Conservation (phyloP, 345 rosid species). For the Lumnitzera littorea region DNA sequence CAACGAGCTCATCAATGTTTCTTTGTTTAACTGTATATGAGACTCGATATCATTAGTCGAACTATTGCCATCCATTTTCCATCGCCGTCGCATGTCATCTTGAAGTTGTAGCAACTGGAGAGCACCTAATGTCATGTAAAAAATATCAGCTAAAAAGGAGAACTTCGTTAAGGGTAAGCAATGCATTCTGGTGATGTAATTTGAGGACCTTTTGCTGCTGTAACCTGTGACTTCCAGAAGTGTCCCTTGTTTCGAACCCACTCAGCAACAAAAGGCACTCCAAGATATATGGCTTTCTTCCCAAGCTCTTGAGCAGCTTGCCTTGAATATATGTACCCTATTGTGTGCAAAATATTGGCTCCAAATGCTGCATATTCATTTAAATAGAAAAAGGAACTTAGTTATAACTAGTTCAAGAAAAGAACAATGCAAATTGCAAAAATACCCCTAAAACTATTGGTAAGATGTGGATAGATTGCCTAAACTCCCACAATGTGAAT, state of each 20-base stretch:
- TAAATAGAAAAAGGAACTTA: neutral
- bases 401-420: neutral
- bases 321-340: slow-evolving; percentile 55
- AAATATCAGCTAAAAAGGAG: slow-evolving; percentile 1
- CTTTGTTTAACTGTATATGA: slow-evolving; percentile 63
- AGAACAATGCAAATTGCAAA: neutral
- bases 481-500: neutral
- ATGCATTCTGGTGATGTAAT: neutral
- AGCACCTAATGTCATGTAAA: slow-evolving; percentile 47
- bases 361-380: slow-evolving; percentile 43
- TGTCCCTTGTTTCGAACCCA: slow-evolving; percentile 73
- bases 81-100: slow-evolving; percentile 57
- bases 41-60: slow-evolving; percentile 62
- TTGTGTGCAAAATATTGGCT: slow-evolving; percentile 41
- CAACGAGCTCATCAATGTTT: slow-evolving; percentile 62
- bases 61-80: slow-evolving; percentile 51
- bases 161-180: neutral
- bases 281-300: slow-evolving; percentile 62
- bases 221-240: slow-evolving; percentile 68
- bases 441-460: too few relatives aligned
- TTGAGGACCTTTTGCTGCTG: slow-evolving; percentile 58
- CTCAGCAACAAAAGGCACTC: slow-evolving; percentile 59
- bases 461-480: neutral
- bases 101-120: slow-evolving; percentile 87
- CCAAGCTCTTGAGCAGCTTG: slow-evolving; percentile 71